Conservation (phyloP, 192 early-diverging fungal genomes). For the Gigaspora rosea region DNA sequence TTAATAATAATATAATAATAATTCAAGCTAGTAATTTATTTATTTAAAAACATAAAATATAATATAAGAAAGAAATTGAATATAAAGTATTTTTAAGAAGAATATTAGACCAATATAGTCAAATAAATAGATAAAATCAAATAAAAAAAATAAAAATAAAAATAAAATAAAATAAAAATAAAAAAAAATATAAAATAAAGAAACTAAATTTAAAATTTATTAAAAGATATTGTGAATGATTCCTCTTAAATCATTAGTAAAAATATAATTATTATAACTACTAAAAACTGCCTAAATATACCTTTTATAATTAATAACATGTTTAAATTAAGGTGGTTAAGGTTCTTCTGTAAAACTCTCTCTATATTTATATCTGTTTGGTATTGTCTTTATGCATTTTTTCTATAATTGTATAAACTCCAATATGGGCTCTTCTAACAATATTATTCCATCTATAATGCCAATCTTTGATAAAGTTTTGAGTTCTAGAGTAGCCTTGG, state of each 20-base stretch:
- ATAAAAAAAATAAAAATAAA: too few relatives aligned
- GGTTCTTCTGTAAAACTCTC: neutral
- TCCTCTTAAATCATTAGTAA: neutral
- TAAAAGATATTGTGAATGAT: slow-evolving; percentile 12
- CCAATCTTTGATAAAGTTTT: slow-evolving; percentile 16
- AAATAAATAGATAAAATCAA: too few relatives aligned
- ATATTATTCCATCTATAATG: neutral
- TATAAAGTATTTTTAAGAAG: too few relatives aligned
- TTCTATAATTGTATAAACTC: slow-evolving; percentile 24
- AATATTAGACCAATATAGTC: too few relatives aligned
- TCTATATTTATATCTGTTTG: neutral
- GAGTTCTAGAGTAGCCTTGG: neutral
- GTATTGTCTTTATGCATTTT: slow-evolving; percentile 19
- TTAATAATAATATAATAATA: too few relatives aligned
- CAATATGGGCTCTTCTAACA: slow-evolving; percentile 4
- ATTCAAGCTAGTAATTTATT: too few relatives aligned
- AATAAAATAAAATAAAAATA: too few relatives aligned
- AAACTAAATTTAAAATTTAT: too few relatives aligned
- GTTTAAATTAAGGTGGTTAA: neutral
- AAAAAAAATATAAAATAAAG: too few relatives aligned
- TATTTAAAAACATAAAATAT: too few relatives aligned
- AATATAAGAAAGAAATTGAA: too few relatives aligned
- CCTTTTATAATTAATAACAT: neutral
- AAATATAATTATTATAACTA: neutral
- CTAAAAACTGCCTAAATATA: neutral